Percentiles rank a stretch among this genome's conserved stretches.
phyloP scores from a whole-genome alignment of 192 early-diverging fungal species.

The Gonapodya prolifera region DNA sequence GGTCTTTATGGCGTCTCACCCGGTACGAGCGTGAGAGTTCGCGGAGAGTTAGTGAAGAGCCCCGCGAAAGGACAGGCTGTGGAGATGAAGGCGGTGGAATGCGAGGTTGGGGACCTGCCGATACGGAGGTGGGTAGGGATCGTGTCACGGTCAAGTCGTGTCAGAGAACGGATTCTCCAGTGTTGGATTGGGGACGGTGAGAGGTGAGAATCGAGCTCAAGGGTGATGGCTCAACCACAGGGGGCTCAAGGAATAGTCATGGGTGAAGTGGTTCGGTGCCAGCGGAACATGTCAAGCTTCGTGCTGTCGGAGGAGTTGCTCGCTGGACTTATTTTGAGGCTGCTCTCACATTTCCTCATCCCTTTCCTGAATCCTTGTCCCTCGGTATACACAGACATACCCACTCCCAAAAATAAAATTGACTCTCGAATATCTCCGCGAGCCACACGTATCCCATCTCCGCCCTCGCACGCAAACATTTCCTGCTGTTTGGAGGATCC shows the following conservation, averaged over 20 bases:
- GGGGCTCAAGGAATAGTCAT: no score
- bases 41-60: conserved; percentile 50
- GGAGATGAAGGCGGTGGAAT: conserved; percentile 45
- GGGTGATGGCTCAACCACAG: neutral
- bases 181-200: neutral
- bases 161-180: neutral
- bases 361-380: neutral
- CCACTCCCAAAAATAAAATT: conserved; percentile 79
- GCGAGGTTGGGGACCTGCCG: conserved; percentile 42
- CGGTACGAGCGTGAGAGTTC: conserved; percentile 59
- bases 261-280: neutral
- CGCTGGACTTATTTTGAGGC: neutral
- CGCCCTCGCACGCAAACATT: conserved; percentile 64
- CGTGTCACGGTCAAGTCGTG: neutral
- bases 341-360: neutral
- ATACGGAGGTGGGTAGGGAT: conserved; percentile 45
- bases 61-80: conserved; percentile 55
- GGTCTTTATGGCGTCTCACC: no score
- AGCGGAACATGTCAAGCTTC: neutral
- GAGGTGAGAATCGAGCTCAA: neutral
- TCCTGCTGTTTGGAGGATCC: conserved; percentile 54
- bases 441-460: conserved; percentile 46
- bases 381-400: conserved; percentile 42
- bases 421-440: conserved; percentile 62
- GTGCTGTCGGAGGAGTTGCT: neutral